Evolutionary conservation across 1,284 basidiomycete genomes (phyloP), one percentile per base, ranked within the genome.

Genomic region (Tremellales sp.): DNA sequence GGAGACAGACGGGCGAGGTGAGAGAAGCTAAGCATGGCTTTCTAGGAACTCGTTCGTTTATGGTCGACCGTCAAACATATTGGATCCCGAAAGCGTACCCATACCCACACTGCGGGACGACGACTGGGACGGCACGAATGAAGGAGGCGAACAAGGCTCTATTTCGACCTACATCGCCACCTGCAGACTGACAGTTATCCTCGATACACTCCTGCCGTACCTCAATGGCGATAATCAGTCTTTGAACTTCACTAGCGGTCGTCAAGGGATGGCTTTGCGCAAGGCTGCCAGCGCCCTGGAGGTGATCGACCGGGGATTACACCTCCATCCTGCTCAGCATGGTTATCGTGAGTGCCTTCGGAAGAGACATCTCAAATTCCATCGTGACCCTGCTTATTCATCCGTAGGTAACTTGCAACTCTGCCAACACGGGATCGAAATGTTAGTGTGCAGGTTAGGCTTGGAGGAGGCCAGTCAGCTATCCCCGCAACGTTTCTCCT

Each of bases 1-100:
- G 52, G 61, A 0, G 50, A 63, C 0, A 33, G 22, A 38, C 36
- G 19, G 22, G 25, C 19, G 19, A 38, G 25, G 36, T 38, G 16
- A 38, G 36, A n/a, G n/a, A n/a, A n/a, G n/a, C n/a, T 38, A n/a
- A 9, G 19, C 8, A 19, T 14, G 14, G 36, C 7, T 16, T 19
- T 5, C 3, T 14, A 43, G 19, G 14, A 5, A 34, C 3, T 14
- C 4, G 14, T 33, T 32, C 25, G 19, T 21, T 12, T 2, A 34
- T 14, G 25, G 13, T 13, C 18, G 16, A 5, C 5, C 21, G 22
- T 13, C 8, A 12, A 19, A 18, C 13, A n/a, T n/a, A n/a, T 18
- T 21, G 41, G 21, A 31, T 33, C 21, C 28, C n/a, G 34, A 34
- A 18, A 16, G 14, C 18, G 27, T 43, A n/a, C 31, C 41, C 22